Conservation (phyloP, 768 basidiomycete species). For the Ramaria sp. region DNA sequence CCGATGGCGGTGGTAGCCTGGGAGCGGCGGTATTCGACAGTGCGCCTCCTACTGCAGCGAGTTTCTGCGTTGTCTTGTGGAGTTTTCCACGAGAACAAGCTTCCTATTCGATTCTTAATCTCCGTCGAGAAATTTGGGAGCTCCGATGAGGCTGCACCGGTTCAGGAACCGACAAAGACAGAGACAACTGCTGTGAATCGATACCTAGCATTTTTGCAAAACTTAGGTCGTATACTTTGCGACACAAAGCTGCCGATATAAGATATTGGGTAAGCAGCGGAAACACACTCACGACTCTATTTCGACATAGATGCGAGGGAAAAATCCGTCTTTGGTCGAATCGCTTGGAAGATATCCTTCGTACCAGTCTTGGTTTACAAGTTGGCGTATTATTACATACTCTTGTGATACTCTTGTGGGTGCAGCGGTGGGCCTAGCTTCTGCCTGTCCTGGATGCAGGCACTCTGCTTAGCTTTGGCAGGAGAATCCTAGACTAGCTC, state of each 20-base stretch:
- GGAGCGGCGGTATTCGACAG: neutral
- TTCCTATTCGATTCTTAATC: too few species aligned
- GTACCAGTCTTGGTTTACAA: neutral
- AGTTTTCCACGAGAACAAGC: neutral
- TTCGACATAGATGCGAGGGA: neutral
- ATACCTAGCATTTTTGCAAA: too few species aligned
- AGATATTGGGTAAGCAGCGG: neutral
- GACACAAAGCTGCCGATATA: neutral
- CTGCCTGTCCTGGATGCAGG: neutral
- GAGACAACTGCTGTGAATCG: too few species aligned
- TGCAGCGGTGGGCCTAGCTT: neutral
- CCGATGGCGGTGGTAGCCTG: neutral
- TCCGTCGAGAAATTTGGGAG: too few species aligned
- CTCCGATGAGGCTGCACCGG: too few species aligned
- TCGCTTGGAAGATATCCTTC: neutral
- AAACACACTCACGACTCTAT: neutral
- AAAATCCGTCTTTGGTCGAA: neutral
- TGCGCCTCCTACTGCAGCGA: neutral
- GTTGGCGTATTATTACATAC: neutral
- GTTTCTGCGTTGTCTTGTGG: neutral
- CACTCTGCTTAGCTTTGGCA: neutral
- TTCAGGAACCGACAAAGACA: too few species aligned
- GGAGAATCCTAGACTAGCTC: neutral
- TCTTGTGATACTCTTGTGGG: too few species aligned
- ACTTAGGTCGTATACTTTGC: neutral